Conservation (phyloP, 371 early-diverging fungal genomes). For the Mucor racemosus region DNA sequence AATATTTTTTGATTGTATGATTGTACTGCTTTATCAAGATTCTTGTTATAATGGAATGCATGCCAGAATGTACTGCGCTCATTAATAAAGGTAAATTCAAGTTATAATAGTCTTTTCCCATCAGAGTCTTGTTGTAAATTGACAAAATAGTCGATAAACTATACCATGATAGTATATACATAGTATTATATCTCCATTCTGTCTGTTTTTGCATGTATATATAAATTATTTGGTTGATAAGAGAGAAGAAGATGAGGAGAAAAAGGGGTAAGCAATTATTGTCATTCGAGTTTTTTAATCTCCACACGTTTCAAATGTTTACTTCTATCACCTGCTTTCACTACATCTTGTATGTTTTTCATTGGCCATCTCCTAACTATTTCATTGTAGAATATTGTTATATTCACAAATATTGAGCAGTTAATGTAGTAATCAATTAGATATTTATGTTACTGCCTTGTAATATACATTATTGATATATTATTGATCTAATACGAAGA, state of each 20-base stretch:
- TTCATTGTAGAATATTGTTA: no score
- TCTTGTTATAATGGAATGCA: conserved; percentile 65
- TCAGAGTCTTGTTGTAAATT: conserved; percentile 84
- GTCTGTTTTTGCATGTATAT: conserved; percentile 3
- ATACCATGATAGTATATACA: conserved; percentile 63
- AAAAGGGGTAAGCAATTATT: not conserved
- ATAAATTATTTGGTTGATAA: not conserved
- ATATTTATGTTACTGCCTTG: no score
- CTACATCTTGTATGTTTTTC: no score
- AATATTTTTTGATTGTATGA: conserved; percentile 14
- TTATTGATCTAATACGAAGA: no score
- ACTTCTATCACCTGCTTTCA: no score
- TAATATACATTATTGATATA: no score
- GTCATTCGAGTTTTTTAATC: no score
- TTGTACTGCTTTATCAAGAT: conserved; percentile 50
- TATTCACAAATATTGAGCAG: no score
- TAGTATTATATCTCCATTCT: conserved; percentile 36
- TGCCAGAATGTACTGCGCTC: conserved; percentile 70
- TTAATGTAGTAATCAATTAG: no score
- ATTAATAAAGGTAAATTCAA: conserved; percentile 85
- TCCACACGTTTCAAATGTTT: no score
- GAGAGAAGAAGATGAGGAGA: not conserved
- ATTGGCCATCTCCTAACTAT: no score
- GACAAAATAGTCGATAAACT: conserved; percentile 77
- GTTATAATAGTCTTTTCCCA: conserved; percentile 73